Base-by-base conservation (phyloP, 2,329 filamentous ascomycete genomes). In the Aspergillus puulaauensis region DNA sequence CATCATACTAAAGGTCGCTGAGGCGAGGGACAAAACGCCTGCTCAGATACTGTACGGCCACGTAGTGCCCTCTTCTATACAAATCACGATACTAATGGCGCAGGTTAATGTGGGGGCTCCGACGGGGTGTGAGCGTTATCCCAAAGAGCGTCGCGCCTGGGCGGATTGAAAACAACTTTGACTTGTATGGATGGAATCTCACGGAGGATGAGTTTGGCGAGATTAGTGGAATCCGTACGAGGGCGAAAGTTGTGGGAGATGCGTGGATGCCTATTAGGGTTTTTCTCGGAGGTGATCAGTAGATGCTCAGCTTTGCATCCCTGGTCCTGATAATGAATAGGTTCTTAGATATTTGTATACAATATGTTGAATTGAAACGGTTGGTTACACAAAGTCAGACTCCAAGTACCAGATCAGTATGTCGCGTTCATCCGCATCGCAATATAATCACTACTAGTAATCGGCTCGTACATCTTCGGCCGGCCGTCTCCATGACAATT, bases 271-370 rank as follows among this genome's bases (percentile, higher is more conserved):
- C 90, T 0, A 75, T 90, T 58, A 88, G 87, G 81, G 89, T 93
- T 33, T 95, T 95, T 81, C 90, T 90, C 70, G 89, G 89, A 4
- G 89, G 93, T 67, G 89, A 92, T 69, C 89, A 93, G 79, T 92
- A 85, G 70, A 67, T 27, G 24, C 7, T 3, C 24, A 9, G 24
- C 24, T 27, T 9, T 3, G 7, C 24, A 1, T 8, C 8, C 24
- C 2, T 27, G 8, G 8, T 27, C 3, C 24, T 27, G 8, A 9
- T 8, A 9, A 27, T 27, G 8, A 3, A 27, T 9, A 27, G 24
- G 24, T 0, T 27, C 24, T 3, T 27, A 27, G 24, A 27, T 8
- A 27, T 2, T 21, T 21, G 24, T 27, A 27, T 27, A 8, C 24
- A 27, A 27, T 27, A 2, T 27, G 1, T 27, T 27, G 7, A 9